These are phyloP conservation scores for Boletus coccyginus DNA, from an alignment of 768 basidiomycete species.

Conservation along the genomic window DNA sequence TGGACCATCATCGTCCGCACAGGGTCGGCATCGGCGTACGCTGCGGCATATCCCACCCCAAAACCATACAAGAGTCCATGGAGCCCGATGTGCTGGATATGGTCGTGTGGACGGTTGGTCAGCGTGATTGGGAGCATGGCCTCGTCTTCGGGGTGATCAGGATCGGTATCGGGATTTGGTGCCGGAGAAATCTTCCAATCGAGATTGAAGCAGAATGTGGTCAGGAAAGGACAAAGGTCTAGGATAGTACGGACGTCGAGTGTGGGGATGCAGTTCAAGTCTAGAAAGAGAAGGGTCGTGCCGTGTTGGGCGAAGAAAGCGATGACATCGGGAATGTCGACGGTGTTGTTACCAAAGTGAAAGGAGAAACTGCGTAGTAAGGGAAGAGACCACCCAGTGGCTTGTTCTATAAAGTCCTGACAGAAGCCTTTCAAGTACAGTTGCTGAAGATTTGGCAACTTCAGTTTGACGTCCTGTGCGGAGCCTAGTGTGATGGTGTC, in stretches of 20 bases:
- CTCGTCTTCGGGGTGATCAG: slow-evolving; percentile 24
- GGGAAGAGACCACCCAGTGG: slow-evolving; percentile 63
- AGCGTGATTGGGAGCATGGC: slow-evolving; percentile 37
- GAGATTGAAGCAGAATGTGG: slow-evolving; percentile 67
- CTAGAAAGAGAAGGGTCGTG: slow-evolving; percentile 55
- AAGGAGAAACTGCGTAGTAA: slow-evolving; percentile 56
- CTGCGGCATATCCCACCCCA: slow-evolving; percentile 54
- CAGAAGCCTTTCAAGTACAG: slow-evolving; percentile 60
- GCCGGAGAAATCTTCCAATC: slow-evolving; percentile 59
- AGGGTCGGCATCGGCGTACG: slow-evolving; percentile 40
- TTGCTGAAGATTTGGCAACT: slow-evolving; percentile 55
- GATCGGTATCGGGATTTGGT: slow-evolving; percentile 10
- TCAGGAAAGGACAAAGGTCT: slow-evolving; percentile 60
- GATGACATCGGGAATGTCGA: slow-evolving; percentile 56
- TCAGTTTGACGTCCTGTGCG: slow-evolving; percentile 53
- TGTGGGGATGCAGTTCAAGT: slow-evolving; percentile 55
- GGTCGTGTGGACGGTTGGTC: slow-evolving; percentile 51
- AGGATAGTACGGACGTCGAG: slow-evolving; percentile 60
- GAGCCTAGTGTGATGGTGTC: slow-evolving; percentile 57
- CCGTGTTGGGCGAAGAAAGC: slow-evolving; percentile 64
- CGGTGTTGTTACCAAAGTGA: slow-evolving; percentile 36
- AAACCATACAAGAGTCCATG: slow-evolving; percentile 71
- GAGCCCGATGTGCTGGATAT: slow-evolving; percentile 61
- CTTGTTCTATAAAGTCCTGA: slow-evolving; percentile 68
- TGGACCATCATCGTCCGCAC: slow-evolving; percentile 44